Conservation (phyloP, 1,284 basidiomycete genomes). For the Sparassis latifolia region DNA sequence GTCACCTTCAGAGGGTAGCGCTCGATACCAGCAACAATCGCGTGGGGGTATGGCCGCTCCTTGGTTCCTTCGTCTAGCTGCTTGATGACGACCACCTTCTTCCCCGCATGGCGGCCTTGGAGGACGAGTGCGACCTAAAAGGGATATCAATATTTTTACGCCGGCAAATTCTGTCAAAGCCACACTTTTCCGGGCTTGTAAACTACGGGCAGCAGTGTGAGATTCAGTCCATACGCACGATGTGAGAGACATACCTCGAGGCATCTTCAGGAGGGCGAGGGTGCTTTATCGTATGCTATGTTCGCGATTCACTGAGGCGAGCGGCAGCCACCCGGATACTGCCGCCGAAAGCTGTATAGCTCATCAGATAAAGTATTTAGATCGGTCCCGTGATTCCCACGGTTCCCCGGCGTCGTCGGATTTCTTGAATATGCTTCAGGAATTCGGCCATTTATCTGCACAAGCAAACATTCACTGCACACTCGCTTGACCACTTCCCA, state of each 20-base stretch:
- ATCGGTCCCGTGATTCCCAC: too few species aligned
- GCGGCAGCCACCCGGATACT: too few species aligned
- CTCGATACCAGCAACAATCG: conserved; percentile 94
- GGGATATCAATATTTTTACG: neutral
- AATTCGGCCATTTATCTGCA: too few species aligned
- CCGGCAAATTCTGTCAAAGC: conserved; percentile 1
- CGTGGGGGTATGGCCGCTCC: conserved; percentile 90
- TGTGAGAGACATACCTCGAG: conserved; percentile 43
- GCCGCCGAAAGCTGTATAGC: too few species aligned
- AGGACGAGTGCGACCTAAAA: conserved; percentile 87
- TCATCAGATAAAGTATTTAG: too few species aligned
- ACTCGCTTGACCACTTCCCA: too few species aligned
- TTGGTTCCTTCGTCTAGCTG: conserved; percentile 85
- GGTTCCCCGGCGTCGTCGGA: too few species aligned
- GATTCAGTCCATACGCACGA: neutral
- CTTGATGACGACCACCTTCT: conserved; percentile 89
- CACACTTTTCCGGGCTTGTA: conserved; percentile 97
- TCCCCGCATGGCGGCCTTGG: conserved; percentile 93
- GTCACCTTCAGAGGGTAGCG: conserved; percentile 95
- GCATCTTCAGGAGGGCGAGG: conserved; percentile 46
- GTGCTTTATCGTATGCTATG: too few species aligned
- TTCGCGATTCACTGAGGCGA: too few species aligned
- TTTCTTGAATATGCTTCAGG: too few species aligned
- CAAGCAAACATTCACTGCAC: too few species aligned
- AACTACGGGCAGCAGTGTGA: conserved; percentile 45